Base-by-base conservation (phyloP, 192 early-diverging fungal species). In the Coemansia sp. region DNA sequence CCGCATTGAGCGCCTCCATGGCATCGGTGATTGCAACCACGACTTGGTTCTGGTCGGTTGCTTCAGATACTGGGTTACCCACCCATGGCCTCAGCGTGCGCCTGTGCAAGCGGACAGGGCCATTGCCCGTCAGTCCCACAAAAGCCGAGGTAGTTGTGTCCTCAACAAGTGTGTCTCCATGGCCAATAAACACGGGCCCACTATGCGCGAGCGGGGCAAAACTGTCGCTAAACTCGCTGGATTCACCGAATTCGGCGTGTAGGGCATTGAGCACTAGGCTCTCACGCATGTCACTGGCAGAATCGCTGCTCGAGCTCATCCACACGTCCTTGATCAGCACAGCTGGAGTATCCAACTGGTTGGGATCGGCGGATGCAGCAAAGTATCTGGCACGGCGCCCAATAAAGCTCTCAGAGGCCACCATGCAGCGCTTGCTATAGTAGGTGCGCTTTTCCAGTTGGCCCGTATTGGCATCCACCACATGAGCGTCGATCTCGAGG, bases 21-120 rank as follows among this genome's bases (percentile, higher is more conserved):
- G 45, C 70, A 21, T 78, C 70, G 1, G 33, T 59, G 34, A 78
- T 13, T 9, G 65, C 64, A 26, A 73, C 21, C 5, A 77, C 20
- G 12, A 77, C 25, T 39, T 72, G 65, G 41, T n/a, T 42, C 16
- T 13, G 16, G 16, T 42, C 6, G 3, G 39, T 10, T 9, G 61
- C 65, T 14, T 8, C 4, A 3, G 26, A 37, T 6, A 75, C 20
- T 10, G 20, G 25, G 13, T 45, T 6, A 2, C 72, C 72, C 0
- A 47, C 31, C 21, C 66, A 67, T 25, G 14, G 8, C 42, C 58
- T 64, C 3, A 59, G 55, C 28, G 59, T 38, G 14, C 62, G 61
- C 14, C 28, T 12, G 39, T 75, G 66, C 28, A 41, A 42, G n/a
- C 61, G 47, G 2, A 56, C 59, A 9, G 18, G 6, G 26, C 67